Percentiles rank a stretch among this genome's conserved stretches.
Evolutionary conservation across 208 protist species (phyloP).

Genomic region (Trypanosoma scelopori): DNA sequence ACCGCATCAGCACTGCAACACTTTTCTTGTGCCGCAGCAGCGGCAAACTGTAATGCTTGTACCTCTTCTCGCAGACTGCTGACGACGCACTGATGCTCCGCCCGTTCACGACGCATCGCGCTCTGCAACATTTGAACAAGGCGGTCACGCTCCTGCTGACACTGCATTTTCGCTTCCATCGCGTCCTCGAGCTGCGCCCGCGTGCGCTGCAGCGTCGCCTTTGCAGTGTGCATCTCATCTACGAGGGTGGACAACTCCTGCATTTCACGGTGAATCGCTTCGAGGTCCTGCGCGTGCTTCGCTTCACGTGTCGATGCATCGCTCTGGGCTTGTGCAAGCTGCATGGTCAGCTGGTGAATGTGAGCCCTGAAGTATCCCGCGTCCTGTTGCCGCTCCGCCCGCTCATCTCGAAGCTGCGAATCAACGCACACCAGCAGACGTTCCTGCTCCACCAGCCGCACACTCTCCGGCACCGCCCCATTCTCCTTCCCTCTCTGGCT

Average conservation of each 20-base stretch:
- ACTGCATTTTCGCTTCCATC: not conserved
- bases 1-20: not conserved
- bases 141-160: constrained; percentile 12
- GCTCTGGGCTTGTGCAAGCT: constrained; percentile 6
- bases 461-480: not conserved
- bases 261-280: constrained; percentile 24
- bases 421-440: constrained; percentile 2
- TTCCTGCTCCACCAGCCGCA: not conserved
- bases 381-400: constrained; percentile 15
- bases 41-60: not conserved
- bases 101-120: constrained; percentile 13
- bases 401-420: constrained; percentile 11
- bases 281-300: constrained; percentile 18
- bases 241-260: constrained; percentile 17
- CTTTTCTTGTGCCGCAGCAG: not conserved
- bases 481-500: not conserved
- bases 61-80: not conserved
- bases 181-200: constrained; percentile 5
- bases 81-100: not conserved
- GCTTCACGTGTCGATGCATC: constrained; percentile 9
- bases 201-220: constrained; percentile 1
- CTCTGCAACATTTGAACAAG: constrained; percentile 18
- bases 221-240: constrained; percentile 9
- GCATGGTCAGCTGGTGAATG: constrained; percentile 19
- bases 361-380: constrained; percentile 5